These are phyloP conservation scores for Venturia asperata DNA, from an alignment of 2,329 filamentous ascomycete genomes.

Conservation along the genomic window DNA sequence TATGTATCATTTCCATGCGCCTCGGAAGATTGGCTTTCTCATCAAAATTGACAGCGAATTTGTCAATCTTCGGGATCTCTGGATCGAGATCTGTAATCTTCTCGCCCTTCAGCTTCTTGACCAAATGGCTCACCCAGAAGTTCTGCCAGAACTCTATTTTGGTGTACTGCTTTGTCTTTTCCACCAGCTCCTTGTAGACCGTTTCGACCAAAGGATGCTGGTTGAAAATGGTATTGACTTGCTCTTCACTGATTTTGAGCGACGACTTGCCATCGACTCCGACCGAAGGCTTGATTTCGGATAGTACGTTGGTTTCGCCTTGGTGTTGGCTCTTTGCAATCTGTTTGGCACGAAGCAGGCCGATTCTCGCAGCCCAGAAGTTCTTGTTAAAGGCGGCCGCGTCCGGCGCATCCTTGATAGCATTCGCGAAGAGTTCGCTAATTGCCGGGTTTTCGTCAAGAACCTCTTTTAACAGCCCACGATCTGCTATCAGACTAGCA, in stretches of 20 bases:
- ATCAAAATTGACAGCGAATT: constrained; percentile 65
- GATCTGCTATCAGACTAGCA: constrained; percentile 65
- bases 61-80: constrained; percentile 73
- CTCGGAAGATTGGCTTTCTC: constrained; percentile 44
- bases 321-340: constrained; percentile 81
- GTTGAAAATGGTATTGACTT: constrained; percentile 85
- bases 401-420: constrained; percentile 68
- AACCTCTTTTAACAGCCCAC: constrained; percentile 78
- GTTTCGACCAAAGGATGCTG: constrained; percentile 87
- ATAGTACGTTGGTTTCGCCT: constrained; percentile 89
- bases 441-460: constrained; percentile 72
- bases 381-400: constrained; percentile 78
- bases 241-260: constrained; percentile 80
- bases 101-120: constrained; percentile 87
- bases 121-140: constrained; percentile 85
- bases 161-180: constrained; percentile 42
- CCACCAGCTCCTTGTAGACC: constrained; percentile 86
- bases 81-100: constrained; percentile 71
- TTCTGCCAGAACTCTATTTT: constrained; percentile 85
- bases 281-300: constrained; percentile 74
- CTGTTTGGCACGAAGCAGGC: constrained; percentile 79
- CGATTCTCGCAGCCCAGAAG: constrained; percentile 88
- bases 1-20: constrained; percentile 49
- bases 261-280: constrained; percentile 63
- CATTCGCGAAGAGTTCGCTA: constrained; percentile 80